Base-by-base conservation (phyloP, 495 filamentous ascomycete species). In the Pyrenopolyporus hunteri region DNA sequence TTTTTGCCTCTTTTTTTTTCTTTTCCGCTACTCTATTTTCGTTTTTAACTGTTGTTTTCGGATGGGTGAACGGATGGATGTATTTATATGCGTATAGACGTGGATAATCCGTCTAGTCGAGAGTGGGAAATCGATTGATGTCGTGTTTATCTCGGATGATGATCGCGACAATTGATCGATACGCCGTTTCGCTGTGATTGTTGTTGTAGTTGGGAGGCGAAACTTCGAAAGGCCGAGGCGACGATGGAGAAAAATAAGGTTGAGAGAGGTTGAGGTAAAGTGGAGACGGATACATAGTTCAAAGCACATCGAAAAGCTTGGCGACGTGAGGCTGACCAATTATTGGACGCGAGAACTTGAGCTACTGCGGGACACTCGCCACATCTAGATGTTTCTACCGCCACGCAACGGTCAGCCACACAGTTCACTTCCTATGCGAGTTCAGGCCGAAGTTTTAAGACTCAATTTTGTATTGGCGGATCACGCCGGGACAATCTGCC, bases 371-470 rank as follows among this genome's bases (percentile, higher is more conserved):
- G 16, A 11, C 46, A 25, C 22, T 22, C 17, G 61, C 61, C 61
- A 64, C 61, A 59, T 54, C 55, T 64, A 39, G 60, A 57, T 58
- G 11, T 22, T 64, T 64, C 60, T 31, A 64, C 46, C 40, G 54
- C 60, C 60, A 64, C 60, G 43, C 8, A 43, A 43, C 44, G 6
- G 29, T 44, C 28, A 54, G 50, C 50, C 50, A 54, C 50, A 54
- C 6, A 23, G n/a, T 23, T 43, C 35, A 43, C 17, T 25, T 19
- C 29, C 22, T 31, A 13, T 8, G 14, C 17, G 2, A 39, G 14
- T 14, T 14, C 6, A 14, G 7, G 26, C 9, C n/a, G n/a, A n/a
- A n/a, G n/a, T n/a, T n/a, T n/a, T n/a, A n/a, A n/a, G n/a, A n/a
- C n/a, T n/a, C n/a, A n/a, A n/a, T n/a, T n/a, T n/a, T n/a, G n/a